These are phyloP conservation scores for Peronospora tabacina DNA, from an alignment of 352 stramenopile genomes.

Conservation along the genomic window DNA sequence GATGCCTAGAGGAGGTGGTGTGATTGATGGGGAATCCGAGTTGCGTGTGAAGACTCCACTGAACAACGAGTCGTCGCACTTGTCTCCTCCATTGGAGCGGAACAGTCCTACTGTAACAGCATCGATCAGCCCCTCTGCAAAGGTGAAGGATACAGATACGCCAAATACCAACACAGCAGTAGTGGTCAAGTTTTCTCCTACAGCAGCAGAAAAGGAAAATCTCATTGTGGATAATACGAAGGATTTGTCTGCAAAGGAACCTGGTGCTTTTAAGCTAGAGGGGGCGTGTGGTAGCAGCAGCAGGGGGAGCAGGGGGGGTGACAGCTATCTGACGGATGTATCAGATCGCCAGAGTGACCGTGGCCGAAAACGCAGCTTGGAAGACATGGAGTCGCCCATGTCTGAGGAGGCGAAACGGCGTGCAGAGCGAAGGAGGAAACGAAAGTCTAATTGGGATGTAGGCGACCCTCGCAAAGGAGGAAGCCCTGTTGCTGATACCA, in stretches of 20 bases:
- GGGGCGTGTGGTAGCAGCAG: slow-evolving; percentile 28
- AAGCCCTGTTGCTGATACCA: slow-evolving; percentile 26
- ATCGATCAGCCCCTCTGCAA: slow-evolving; percentile 47
- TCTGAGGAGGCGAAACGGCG: slow-evolving; percentile 54
- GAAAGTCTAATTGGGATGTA: slow-evolving; percentile 80
- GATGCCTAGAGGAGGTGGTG: slow-evolving; percentile 1
- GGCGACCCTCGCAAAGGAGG: slow-evolving; percentile 53
- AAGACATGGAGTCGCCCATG: slow-evolving; percentile 29
- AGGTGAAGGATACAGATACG: slow-evolving; percentile 37
- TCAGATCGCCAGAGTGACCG: slow-evolving; percentile 16
- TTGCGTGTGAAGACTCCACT: slow-evolving; percentile 43
- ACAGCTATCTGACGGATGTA: slow-evolving; percentile 11
- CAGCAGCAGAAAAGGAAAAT: slow-evolving; percentile 7
- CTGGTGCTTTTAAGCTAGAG: slow-evolving; percentile 9
- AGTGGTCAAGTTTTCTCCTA: slow-evolving; percentile 24
- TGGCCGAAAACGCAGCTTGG: slow-evolving; percentile 37
- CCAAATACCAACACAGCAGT: slow-evolving; percentile 20
- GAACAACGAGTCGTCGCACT: slow-evolving; percentile 38
- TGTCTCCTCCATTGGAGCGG: slow-evolving; percentile 41
- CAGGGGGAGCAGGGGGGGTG: slow-evolving; percentile 16
- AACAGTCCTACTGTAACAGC: slow-evolving; percentile 33
- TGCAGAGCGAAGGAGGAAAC: slow-evolving; percentile 52
- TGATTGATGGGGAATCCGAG: slow-evolving; percentile 3
- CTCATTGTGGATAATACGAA: slow-evolving; percentile 13
- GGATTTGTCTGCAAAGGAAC: slow-evolving; percentile 11